Base-by-base conservation (phyloP, 345 rosid genomes). In the Conringia planisiliqua region DNA sequence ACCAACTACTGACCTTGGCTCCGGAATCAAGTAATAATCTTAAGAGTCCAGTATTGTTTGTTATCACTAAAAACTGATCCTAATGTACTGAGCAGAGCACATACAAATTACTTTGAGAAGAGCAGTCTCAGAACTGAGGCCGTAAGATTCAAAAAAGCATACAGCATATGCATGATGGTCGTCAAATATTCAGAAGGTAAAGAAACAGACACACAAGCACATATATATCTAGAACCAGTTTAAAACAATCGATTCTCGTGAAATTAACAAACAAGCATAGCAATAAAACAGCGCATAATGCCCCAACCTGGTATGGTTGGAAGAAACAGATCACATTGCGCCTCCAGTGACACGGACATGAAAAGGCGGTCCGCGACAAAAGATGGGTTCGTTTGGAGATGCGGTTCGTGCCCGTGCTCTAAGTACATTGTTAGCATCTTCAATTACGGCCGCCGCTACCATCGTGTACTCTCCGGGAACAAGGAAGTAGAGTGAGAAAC, bases 401-500 rank as follows among this genome's bases (percentile, higher is more conserved):
- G 79, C 83, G 0, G 90, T 84, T 80, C 78, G 85, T 13, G 99
- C 97, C 46, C 97, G 85, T 62, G 95, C 87, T 80, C 99, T 82
- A 40, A 96, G 90, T 60, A 92, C 80, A 57, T 89, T 92, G 75
- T 86, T 92, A 7, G 97, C 90, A 68, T 89, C 90, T 72, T 89
- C 95, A 3, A 96, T 88, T 20, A 92, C 89, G 7, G 96, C 98
- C 13, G 97, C 91, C 33, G 97, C 94, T 33, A 85, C 85, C 78
- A 96, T 68, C 2, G 96, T 88, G 82, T 92, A 96, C 81, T 92
- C 98, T 57, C 99, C 99, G 0, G 97, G 99, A 14, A 92, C 95
- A 48, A 92, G 95, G 75, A 92, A 89, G 80, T 90, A 86, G 22
- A 96, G 81, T 5, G 98, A 86, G 83, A 96, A 96, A 33, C 84